Evolutionary conservation across 2,329 filamentous ascomycete species (phyloP), one percentile per base, ranked within the genome.

Genomic region (Verticillium isaacii): DNA sequence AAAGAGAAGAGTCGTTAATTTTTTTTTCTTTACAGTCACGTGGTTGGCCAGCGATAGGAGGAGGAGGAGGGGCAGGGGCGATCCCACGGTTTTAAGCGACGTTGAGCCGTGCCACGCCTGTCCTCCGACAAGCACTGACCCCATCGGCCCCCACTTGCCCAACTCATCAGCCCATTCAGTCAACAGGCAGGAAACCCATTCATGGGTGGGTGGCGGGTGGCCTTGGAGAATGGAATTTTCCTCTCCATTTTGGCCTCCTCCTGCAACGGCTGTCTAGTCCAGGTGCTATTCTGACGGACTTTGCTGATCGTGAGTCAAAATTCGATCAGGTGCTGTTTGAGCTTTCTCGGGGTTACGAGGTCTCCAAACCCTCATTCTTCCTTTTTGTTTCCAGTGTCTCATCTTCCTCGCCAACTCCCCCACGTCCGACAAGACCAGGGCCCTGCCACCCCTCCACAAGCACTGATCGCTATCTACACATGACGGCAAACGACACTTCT

Each of bases 1-100:
- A 50, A 41, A 58, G 57, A 36, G 39, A 45, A 58, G 57, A 58
- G 25, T 57, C 55, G 19, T 39, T 39, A 37, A 58, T 58, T 58
- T 58, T 58, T 58, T 58, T 58, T 58, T 41, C 34, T 58, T 29
- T 23, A 23, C 17, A 50, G 45, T 50, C 45, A 50, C 45, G 45
- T 50, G 45, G 45, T 50, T 50, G 45, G 45, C 45, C 45, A 50
- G 45, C 45, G 19, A 50, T 50, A 50, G 45, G 45, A 23, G 19
- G 19, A 23, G 23, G 45, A 50, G 45, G 45, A 50, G 45, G 45
- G 45, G 45, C 45, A 50, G 45, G 45, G 45, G 45, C 45, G 45
- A 50, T 50, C 45, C 45, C 45, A 50, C 45, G 45, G 45, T 50
- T 50, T 50, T 50, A 50, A 50, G 45, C 45, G 45, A 50, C 19